A percentile compares a stretch with the other conserved stretches of the same genome.
Conservation (phyloP, 805 yeast species). For the Ogataea saltuana region DNA sequence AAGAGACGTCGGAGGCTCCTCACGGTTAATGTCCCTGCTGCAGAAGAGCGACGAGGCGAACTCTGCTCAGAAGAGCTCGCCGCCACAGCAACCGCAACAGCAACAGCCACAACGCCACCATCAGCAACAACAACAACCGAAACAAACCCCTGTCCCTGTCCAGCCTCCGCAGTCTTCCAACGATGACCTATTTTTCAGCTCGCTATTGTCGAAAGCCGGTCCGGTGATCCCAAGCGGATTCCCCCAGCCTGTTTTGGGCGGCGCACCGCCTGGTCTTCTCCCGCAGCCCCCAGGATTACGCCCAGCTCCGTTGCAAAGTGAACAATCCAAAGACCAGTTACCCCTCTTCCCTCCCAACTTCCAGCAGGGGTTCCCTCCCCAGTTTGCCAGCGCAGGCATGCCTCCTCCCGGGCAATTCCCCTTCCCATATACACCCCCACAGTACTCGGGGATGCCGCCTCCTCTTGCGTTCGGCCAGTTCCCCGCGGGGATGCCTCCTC, state of each 20-base stretch:
- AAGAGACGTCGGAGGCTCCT: constrained; percentile 36
- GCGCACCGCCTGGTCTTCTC: constrained; percentile 8
- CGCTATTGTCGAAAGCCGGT: constrained; percentile 42
- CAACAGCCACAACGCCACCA: not conserved
- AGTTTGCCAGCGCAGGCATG: not conserved
- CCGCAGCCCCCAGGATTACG: constrained; percentile 13
- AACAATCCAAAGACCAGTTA: no score
- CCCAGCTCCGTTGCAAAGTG: no score
- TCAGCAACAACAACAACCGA: no score
- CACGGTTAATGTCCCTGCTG: constrained; percentile 41
- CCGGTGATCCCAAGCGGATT: constrained; percentile 7
- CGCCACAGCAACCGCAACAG: not conserved
- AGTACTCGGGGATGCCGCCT: constrained; percentile 1
- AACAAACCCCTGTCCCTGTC: no score
- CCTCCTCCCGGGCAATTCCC: constrained; percentile 8
- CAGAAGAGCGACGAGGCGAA: constrained; percentile 4
- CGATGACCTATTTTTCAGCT: constrained; percentile 47
- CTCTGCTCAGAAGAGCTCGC: not conserved
- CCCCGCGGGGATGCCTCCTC: constrained; percentile 8
- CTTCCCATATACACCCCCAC: constrained; percentile 5
- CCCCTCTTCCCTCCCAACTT: no score
- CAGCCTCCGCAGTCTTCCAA: constrained; percentile 5
- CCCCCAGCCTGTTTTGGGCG: constrained; percentile 10
- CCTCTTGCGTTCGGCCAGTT: constrained; percentile 7
- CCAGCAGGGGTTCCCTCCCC: constrained; percentile 11